Conservation (phyloP, 75 land plant species). For the Ceratopteris richardii region DNA sequence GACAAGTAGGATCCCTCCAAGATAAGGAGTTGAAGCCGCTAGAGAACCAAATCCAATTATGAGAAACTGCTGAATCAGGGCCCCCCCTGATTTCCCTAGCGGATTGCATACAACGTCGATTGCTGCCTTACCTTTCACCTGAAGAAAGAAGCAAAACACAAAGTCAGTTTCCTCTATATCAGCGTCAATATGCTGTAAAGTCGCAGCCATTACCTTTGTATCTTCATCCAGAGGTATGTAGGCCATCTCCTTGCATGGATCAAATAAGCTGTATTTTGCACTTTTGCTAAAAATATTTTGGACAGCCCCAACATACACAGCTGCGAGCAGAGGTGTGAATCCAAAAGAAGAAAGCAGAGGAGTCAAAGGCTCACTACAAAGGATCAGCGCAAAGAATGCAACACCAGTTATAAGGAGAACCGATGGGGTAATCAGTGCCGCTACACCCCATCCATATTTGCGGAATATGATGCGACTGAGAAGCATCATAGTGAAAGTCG, state of each 20-base stretch:
- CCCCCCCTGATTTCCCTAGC: slow-evolving; percentile 50
- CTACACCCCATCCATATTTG: slow-evolving; percentile 52
- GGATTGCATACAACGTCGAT: slow-evolving; percentile 56
- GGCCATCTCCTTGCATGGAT: slow-evolving; percentile 53
- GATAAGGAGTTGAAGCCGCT: slow-evolving; percentile 31
- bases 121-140: slow-evolving; percentile 55
- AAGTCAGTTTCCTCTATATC: background rate
- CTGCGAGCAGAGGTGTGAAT: slow-evolving; percentile 42
- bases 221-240: slow-evolving; percentile 50
- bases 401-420: slow-evolving; percentile 44
- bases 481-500: slow-evolving; percentile 48
- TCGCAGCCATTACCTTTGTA: slow-evolving; percentile 29
- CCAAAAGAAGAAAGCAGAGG: slow-evolving; percentile 33
- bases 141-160: slow-evolving; percentile 6
- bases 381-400: slow-evolving; percentile 39
- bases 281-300: slow-evolving; percentile 49
- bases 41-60: slow-evolving; percentile 34
- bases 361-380: slow-evolving; percentile 33
- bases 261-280: slow-evolving; percentile 48
- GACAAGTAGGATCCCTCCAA: slow-evolving; percentile 35
- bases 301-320: slow-evolving; percentile 46
- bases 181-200: too few relatives aligned
- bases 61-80: slow-evolving; percentile 45
- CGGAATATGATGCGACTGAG: slow-evolving; percentile 41
- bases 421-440: slow-evolving; percentile 41